Percentiles rank a stretch among this genome's conserved stretches.
These are phyloP conservation scores for Citrullus amarus DNA, from an alignment of 306 rosid genomes.

Conservation along the genomic window DNA sequence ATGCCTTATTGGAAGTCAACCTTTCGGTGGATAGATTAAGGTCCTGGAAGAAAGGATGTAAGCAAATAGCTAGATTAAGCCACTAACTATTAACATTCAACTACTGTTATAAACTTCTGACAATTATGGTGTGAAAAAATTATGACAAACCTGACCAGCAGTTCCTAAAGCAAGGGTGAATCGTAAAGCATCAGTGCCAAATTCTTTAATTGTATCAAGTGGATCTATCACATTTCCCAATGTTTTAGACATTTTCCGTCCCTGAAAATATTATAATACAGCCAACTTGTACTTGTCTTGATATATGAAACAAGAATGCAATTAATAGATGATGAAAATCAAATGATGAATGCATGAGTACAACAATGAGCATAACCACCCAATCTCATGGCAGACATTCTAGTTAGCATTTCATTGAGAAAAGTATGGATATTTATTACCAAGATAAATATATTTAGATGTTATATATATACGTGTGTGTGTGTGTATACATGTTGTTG, in stretches of 20 bases:
- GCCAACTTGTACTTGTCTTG: background rate
- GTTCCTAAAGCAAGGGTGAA: constrained; percentile 92
- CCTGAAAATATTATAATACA: constrained; percentile 35
- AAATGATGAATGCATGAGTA: background rate
- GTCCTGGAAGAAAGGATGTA: constrained; percentile 39
- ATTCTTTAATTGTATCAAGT: constrained; percentile 74
- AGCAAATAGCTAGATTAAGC: background rate
- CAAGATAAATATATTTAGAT: background rate
- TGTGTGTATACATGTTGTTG: background rate
- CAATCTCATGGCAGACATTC: background rate
- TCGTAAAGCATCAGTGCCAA: constrained; percentile 91
- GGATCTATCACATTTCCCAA: constrained; percentile 91
- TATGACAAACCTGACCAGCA: constrained; percentile 81
- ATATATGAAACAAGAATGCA: background rate
- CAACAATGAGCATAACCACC: background rate
- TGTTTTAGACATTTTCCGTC: constrained; percentile 92
- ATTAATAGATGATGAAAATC: background rate
- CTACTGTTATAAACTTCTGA: background rate
- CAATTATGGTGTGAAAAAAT: background rate
- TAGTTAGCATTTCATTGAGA: background rate
- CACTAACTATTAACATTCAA: background rate
- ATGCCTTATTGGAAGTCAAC: constrained; percentile 79
- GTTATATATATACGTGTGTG: background rate
- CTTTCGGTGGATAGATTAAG: constrained; percentile 88
- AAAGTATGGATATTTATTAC: background rate